Evolutionary conservation across 2,329 filamentous ascomycete species (phyloP).

Genomic region (Coniochaeta sp.): DNA sequence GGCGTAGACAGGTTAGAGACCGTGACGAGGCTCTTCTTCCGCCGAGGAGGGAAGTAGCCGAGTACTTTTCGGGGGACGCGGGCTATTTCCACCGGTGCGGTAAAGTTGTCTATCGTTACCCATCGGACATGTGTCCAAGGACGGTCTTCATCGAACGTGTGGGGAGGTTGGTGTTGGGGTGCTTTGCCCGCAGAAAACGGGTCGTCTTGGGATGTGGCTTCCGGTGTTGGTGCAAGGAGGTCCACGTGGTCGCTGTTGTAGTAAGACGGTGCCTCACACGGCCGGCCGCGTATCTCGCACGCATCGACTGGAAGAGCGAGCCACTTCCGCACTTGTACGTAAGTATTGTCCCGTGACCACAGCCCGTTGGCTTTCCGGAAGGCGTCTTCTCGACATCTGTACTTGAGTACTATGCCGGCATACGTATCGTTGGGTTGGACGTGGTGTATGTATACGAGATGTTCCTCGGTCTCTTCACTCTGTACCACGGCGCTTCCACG

Average conservation of each 20-base stretch:
- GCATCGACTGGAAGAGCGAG: slow-evolving; percentile 84
- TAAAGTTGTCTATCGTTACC: slow-evolving; percentile 68
- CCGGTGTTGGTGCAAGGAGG: slow-evolving; percentile 44
- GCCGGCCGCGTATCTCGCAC: slow-evolving; percentile 73
- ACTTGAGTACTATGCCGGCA: slow-evolving; percentile 83
- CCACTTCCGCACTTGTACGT: slow-evolving; percentile 71
- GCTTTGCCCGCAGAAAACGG: slow-evolving; percentile 3
- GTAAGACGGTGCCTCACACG: slow-evolving; percentile 47
- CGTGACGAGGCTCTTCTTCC: slow-evolving; percentile 73
- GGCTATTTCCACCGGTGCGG: slow-evolving; percentile 73
- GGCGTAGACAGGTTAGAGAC: slow-evolving; percentile 62
- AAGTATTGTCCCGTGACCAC: slow-evolving; percentile 76
- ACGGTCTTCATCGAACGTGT: slow-evolving; percentile 47
- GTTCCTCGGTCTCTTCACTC: slow-evolving; percentile 61
- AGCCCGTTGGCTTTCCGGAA: slow-evolving; percentile 86
- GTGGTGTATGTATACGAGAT: slow-evolving; percentile 84
- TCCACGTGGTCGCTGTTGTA: slow-evolving; percentile 36
- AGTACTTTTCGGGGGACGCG: slow-evolving; percentile 73
- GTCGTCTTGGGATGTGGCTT: slow-evolving; percentile 9
- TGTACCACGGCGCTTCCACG: slow-evolving; percentile 17
- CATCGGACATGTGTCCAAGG: slow-evolving; percentile 85
- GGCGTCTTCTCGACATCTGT: slow-evolving; percentile 75
- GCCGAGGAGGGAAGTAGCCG: slow-evolving; percentile 85
- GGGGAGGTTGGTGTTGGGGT: slow-evolving; percentile 11
- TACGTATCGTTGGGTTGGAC: slow-evolving; percentile 80